Base-by-base conservation (phyloP, 306 rosid species). In the Parietaria judaica region DNA sequence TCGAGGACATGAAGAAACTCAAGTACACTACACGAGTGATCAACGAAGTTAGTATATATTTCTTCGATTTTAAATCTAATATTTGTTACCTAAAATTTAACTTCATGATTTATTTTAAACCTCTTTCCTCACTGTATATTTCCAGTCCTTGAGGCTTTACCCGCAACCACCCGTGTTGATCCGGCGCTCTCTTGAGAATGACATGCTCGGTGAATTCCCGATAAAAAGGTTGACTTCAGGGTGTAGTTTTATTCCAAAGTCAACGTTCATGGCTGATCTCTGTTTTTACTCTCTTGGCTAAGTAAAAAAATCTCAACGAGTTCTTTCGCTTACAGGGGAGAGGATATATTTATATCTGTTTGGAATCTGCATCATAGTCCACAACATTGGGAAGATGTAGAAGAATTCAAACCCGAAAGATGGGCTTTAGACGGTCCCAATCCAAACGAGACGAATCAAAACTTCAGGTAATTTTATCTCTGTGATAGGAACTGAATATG, bases 111-210 rank as follows among this genome's bases (percentile, higher is more conserved):
- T 31, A 14, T 62, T 8, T 34, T 62, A 36, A 39, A 14, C 15
- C 56, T 35, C 61, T 39, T 47, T 31, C n/a, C 59, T 58, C 36
- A 74, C 62, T 67, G 45, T 47, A 38, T 59, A 55, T 66, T 49
- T 58, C 54, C 72, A 92, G 99, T 88, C 96, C 63, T 63, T 92
- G 75, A 84, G 99, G 94, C 96, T 92, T 72, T 92, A 86, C 73
- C 99, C 96, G 48, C 99, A 92, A 67, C 99, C 99, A 61, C 99
- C 99, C 9, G 99, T 92, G 70, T 73, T 92, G 65, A 92, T 92
- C 61, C 99, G 96, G 36, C 95, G 99, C 54, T 80, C 99, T 73
- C 58, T 88, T 62, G 94, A 74, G 47, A 54, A 78, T 61, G 99
- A 92, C 68, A 68, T 57, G 77, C 94, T 92, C 46, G 96, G 95